These are phyloP conservation scores for Phaeodactylum tricornutum DNA, from an alignment of 108 stramenopile genomes.

Conservation along the genomic window DNA sequence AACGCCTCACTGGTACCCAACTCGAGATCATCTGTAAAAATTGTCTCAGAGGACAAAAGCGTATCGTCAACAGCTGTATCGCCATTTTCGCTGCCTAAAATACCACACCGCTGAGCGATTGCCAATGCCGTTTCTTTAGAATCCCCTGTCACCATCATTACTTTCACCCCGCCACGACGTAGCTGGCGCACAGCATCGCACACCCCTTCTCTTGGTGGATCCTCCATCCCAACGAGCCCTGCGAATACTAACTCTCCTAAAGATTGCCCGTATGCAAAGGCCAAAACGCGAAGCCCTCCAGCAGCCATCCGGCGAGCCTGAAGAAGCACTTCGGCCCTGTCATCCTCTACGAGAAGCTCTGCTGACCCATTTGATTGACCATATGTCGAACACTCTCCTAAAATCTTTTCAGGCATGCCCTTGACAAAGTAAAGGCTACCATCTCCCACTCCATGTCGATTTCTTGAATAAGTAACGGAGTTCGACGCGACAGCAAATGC, in stretches of 20 bases:
- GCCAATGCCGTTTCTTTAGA: conserved; percentile 90
- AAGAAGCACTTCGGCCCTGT: conserved; percentile 26
- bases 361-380: conserved; percentile 43
- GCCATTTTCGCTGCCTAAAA: conserved; percentile 29
- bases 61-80: conserved; percentile 9
- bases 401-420: conserved; percentile 87
- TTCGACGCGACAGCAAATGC: conserved; percentile 43
- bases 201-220: conserved; percentile 87
- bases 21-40: conserved; percentile 6
- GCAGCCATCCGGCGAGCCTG: conserved; percentile 71
- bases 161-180: conserved; percentile 75
- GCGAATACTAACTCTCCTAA: conserved; percentile 60
- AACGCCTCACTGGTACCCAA: conserved; percentile 24
- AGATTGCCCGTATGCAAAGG: conserved; percentile 69
- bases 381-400: conserved; percentile 63
- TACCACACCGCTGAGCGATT: conserved; percentile 82
- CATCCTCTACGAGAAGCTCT: conserved; percentile 36
- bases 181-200: conserved; percentile 62
- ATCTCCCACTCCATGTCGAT: conserved; percentile 18
- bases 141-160: conserved; percentile 98
- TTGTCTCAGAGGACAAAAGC: conserved; percentile 11
- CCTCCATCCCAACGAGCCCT: conserved; percentile 87
- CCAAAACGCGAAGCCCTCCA: conserved; percentile 83
- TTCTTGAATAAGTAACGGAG: neutral
- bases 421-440: conserved; percentile 83